These are phyloP conservation scores for Paraconiothyrium sp. DNA, from an alignment of 2,329 filamentous ascomycete species.

Conservation along the genomic window DNA sequence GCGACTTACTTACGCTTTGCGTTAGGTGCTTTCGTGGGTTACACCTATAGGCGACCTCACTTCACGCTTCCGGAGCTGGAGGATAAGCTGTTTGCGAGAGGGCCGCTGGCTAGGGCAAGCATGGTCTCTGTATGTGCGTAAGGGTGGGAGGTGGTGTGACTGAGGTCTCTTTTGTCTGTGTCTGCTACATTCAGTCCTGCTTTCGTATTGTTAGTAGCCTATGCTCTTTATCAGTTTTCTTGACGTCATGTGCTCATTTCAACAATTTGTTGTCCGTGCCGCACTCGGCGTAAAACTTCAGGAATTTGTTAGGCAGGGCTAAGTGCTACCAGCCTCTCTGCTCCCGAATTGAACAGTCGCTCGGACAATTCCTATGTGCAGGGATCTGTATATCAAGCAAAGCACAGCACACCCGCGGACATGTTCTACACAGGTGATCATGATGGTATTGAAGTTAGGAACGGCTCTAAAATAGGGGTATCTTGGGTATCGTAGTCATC, in stretches of 20 bases:
- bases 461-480: background rate
- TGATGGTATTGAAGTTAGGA: too few relatives aligned
- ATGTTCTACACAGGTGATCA: too few relatives aligned
- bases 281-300: too few relatives aligned
- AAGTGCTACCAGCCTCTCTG: too few relatives aligned
- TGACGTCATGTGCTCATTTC: too few relatives aligned
- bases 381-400: too few relatives aligned
- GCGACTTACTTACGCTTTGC: background rate
- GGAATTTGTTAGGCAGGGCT: too few relatives aligned
- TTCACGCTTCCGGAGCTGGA: conserved; percentile 44
- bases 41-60: conserved; percentile 75
- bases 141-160: background rate
- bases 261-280: too few relatives aligned
- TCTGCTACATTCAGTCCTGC: background rate
- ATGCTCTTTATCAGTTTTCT: background rate
- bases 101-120: conserved; percentile 9
- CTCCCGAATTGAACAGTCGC: too few relatives aligned
- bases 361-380: too few relatives aligned
- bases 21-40: conserved; percentile 79
- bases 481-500: conserved; percentile 6
- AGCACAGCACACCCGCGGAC: too few relatives aligned
- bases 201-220: conserved; percentile 2
- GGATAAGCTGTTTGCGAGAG: conserved; percentile 23
- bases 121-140: conserved; percentile 21
- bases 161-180: background rate